Evolutionary conservation across 495 filamentous ascomycete species (phyloP).

Genomic region (Stereocaulon alpinum): DNA sequence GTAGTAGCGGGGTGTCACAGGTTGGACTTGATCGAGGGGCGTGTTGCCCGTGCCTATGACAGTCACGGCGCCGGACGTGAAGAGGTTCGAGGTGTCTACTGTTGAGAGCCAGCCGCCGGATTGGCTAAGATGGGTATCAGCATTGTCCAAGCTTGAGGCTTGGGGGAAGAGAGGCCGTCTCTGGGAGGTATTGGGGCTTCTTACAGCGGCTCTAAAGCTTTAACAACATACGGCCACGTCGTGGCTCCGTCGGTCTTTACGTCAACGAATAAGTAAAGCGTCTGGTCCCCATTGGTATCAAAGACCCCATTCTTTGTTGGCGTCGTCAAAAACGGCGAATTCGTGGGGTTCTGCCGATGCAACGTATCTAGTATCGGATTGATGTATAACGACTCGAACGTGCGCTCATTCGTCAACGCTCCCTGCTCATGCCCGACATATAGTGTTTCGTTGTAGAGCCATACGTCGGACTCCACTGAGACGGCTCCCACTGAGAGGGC

Average conservation of each 20-base stretch:
- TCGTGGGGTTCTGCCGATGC: conserved; percentile 34
- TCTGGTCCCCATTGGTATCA: conserved; percentile 44
- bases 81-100: conserved; percentile 32
- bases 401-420: conserved; percentile 37
- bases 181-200: background rate
- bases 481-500: conserved; percentile 49
- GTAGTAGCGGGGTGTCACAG: conserved; percentile 41
- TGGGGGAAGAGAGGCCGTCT: background rate
- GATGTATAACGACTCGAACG: conserved; percentile 44
- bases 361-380: conserved; percentile 43
- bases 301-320: conserved; percentile 32
- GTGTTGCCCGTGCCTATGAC: conserved; percentile 73
- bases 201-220: conserved; percentile 55
- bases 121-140: conserved; percentile 38
- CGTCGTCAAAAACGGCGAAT: conserved; percentile 15
- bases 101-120: conserved; percentile 24
- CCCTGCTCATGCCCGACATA: conserved; percentile 46
- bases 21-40: conserved; percentile 52
- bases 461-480: conserved; percentile 78
- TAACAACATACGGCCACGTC: conserved; percentile 46
- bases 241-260: conserved; percentile 48
- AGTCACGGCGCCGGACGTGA: conserved; percentile 50
- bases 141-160: background rate
- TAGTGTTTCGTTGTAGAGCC: conserved; percentile 59
- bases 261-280: conserved; percentile 63